These are phyloP conservation scores for Aspergillus novoparasiticus DNA, from an alignment of 2,329 filamentous ascomycete species.

Conservation along the genomic window DNA sequence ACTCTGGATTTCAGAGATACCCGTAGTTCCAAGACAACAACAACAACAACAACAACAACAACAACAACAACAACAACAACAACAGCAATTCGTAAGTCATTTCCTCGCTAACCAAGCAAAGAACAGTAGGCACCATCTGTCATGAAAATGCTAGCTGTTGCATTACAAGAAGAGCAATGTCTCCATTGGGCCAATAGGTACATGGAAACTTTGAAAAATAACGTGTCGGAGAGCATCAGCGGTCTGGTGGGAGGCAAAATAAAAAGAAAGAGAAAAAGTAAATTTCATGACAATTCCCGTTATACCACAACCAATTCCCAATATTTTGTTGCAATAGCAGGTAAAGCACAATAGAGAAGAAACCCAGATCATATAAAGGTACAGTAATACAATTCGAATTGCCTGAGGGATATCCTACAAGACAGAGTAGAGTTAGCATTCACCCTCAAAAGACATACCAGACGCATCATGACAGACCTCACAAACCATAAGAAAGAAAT, in stretches of 20 bases:
- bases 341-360: constrained; percentile 4
- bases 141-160: constrained; percentile 24
- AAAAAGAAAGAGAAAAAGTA: not conserved
- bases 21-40: not conserved
- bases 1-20: not conserved
- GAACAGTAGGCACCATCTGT: constrained; percentile 12
- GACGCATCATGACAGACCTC: not conserved
- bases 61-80: no score
- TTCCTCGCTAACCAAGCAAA: constrained; percentile 13
- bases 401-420: constrained; percentile 22
- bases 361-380: not conserved
- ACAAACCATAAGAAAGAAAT: not conserved
- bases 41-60: constrained; percentile 3
- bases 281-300: not conserved
- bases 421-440: not conserved
- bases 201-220: constrained; percentile 19
- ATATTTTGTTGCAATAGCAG: constrained; percentile 4
- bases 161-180: constrained; percentile 27
- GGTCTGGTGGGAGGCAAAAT: not conserved
- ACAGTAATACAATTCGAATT: constrained; percentile 33
- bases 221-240: not conserved
- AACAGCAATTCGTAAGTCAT: constrained; percentile 12
- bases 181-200: constrained; percentile 36
- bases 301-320: constrained; percentile 9
- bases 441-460: not conserved